Percentiles rank a stretch among this genome's conserved stretches.
These are phyloP conservation scores for Amanita inopinata DNA, from an alignment of 768 basidiomycete species.

Conservation along the genomic window DNA sequence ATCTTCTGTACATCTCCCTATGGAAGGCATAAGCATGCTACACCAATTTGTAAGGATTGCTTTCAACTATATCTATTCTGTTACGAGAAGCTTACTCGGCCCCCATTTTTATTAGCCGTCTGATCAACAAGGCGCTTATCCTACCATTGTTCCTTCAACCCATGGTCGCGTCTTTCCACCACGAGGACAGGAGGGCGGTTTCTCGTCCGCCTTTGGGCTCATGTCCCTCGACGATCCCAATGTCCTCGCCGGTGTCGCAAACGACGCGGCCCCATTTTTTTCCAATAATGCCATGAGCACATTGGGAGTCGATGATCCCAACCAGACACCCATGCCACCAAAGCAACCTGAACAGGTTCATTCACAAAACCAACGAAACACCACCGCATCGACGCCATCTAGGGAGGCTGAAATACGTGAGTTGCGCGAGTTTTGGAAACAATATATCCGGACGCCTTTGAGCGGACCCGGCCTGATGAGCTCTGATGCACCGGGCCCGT, in stretches of 20 bases:
- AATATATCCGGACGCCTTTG: conserved; percentile 63
- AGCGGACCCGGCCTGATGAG: conserved; percentile 22
- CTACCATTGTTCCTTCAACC: background rate
- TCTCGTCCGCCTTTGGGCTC: conserved; percentile 61
- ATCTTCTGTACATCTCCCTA: conserved; percentile 41
- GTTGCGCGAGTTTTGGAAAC: conserved; percentile 64
- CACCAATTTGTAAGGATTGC: conserved; percentile 7
- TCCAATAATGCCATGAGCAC: conserved; percentile 16
- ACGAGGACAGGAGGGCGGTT: conserved; percentile 26
- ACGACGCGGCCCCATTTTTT: conserved; percentile 59
- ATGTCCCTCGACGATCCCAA: conserved; percentile 70
- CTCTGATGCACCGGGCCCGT: background rate
- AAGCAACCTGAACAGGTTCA: background rate
- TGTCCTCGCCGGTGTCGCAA: conserved; percentile 51
- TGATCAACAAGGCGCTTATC: conserved; percentile 4
- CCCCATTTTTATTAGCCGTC: conserved; percentile 1
- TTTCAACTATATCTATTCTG: conserved; percentile 16
- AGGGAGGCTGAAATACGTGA: conserved; percentile 30
- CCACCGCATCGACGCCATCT: conserved; percentile 12
- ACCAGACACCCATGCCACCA: conserved; percentile 39
- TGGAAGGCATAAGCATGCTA: conserved; percentile 11
- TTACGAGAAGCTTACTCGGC: conserved; percentile 20
- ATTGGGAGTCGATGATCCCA: conserved; percentile 24
- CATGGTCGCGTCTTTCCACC: conserved; percentile 9
- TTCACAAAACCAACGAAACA: conserved; percentile 7